Evolutionary conservation across 2,329 filamentous ascomycete species (phyloP).

Genomic region (Aspergillus cejpii): DNA sequence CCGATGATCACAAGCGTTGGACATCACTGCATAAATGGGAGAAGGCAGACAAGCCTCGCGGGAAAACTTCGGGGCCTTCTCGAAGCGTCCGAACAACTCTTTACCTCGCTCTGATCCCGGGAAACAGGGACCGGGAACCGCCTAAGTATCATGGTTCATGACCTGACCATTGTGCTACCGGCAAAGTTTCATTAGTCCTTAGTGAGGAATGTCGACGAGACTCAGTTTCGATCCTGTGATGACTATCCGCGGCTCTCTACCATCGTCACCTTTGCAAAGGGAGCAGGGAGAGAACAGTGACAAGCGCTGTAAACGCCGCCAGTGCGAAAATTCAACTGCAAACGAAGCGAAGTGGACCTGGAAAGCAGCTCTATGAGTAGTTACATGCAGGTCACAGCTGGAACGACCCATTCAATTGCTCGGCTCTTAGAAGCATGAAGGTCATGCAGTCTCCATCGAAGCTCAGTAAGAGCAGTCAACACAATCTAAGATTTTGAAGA

Average conservation of each 20-base stretch:
- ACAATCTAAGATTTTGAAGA: neutral
- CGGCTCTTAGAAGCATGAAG: neutral
- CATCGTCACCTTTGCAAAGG: slow-evolving; percentile 1
- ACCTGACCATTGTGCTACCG: slow-evolving; percentile 18
- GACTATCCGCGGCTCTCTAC: slow-evolving; percentile 12
- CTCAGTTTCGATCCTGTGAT: slow-evolving; percentile 1
- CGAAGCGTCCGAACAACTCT: slow-evolving; percentile 7
- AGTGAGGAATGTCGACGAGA: slow-evolving; percentile 2
- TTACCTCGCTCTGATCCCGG: slow-evolving; percentile 16
- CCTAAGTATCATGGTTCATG: slow-evolving; percentile 15
- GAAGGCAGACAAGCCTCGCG: slow-evolving; percentile 10
- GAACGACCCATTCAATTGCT: slow-evolving; percentile 1
- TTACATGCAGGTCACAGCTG: slow-evolving; percentile 5
- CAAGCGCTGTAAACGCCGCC: slow-evolving; percentile 33
- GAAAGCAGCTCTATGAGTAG: neutral
- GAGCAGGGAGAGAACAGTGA: slow-evolving; percentile 12
- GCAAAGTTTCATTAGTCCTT: slow-evolving; percentile 1
- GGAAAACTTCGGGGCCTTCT: slow-evolving; percentile 4
- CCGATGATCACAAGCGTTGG: slow-evolving; percentile 24
- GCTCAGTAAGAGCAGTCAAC: neutral
- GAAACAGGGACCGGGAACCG: slow-evolving; percentile 13
- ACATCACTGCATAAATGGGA: slow-evolving; percentile 31
- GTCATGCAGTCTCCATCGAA: neutral
- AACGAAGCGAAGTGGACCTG: slow-evolving; percentile 10
- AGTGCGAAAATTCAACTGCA: slow-evolving; percentile 11